Evolutionary conservation across 202 grass and related monocot species (phyloP), one percentile per base, ranked within the genome.

Genomic region (Dendrocalamus latiflorus): DNA sequence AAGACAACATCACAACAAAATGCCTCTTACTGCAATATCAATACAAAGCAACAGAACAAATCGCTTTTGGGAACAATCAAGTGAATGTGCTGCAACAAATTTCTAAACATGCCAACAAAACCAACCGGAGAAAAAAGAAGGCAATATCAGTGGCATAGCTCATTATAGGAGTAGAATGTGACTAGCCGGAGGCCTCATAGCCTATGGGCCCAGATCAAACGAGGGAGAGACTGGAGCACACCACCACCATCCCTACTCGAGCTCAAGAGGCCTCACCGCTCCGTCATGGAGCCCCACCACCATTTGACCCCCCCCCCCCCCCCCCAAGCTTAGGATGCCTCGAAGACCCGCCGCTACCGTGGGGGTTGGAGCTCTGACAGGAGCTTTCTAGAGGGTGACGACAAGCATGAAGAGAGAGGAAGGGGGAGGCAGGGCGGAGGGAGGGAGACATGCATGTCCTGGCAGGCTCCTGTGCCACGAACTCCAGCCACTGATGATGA

Each of bases 391-490:
- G 8, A 54, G 7, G 18, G 2, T 2, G 8, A 54, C 18, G 0
- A 54, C 51, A 54, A 21, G 8, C 18, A 54, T 9, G 6, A 0
- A 20, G 17, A 20, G 6, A 20, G 49, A 20, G 49, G 16, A 6
- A 6, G 15, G 5, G 5, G 15, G 16, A 34, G 33, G 33, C 4
- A 0, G 5, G 15, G 8, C 2, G 7, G 14, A 48, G 45, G 13
- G 45, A n/a, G 18, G 2, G 6, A 20, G 17, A 0, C 48, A 1
- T 8, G 51, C 17, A 34, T 34, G 33, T 9, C 7, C 6, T 6
- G 1, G 16, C 2, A 17, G 7, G 2, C 20, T 54, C 18, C 7
- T 0, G 0, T 0, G 8, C 7, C 0, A 2, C 1, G 2, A 54
- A 54, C 18, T 54, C 8, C 20, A 0, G 0, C 8, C 18, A 16